Conservation (phyloP, 768 basidiomycete species). For the Gymnopilus junonius region DNA sequence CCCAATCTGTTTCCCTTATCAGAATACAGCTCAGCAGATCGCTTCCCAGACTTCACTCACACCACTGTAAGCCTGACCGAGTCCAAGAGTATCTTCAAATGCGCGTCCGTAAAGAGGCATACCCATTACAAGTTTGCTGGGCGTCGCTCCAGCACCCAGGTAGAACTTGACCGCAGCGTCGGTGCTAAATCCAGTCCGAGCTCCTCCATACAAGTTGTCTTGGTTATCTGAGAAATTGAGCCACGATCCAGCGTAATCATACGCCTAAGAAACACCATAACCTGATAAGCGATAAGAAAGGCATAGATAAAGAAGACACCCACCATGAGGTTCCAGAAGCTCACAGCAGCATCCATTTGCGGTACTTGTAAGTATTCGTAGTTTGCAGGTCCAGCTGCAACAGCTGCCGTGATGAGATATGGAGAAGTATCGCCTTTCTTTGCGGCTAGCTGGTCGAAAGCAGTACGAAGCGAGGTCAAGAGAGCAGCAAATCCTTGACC, state of each 20-base stretch:
- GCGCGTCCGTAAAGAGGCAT: conserved; percentile 81
- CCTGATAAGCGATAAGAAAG: background rate
- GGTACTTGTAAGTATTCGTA: conserved; percentile 60
- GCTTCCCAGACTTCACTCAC: conserved; percentile 37
- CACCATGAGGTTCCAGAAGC: conserved; percentile 87
- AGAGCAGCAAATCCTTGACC: conserved; percentile 73
- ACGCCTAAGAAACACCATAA: conserved; percentile 47
- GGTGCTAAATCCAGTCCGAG: conserved; percentile 65
- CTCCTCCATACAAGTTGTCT: conserved; percentile 73
- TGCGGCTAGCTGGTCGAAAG: conserved; percentile 59
- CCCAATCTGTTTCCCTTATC: conserved; percentile 51
- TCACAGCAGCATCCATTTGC: conserved; percentile 68
- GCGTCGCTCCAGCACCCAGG: conserved; percentile 59
- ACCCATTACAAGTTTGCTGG: conserved; percentile 72
- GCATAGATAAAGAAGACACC: background rate
- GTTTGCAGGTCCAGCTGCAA: conserved; percentile 63
- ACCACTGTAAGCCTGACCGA: conserved; percentile 71
- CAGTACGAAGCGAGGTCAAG: conserved; percentile 61
- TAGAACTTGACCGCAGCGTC: conserved; percentile 71
- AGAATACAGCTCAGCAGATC: background rate
- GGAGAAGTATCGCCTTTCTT: conserved; percentile 64
- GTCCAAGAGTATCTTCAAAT: conserved; percentile 70
- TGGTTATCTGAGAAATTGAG: conserved; percentile 55
- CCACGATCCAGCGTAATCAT: conserved; percentile 84
- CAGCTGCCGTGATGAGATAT: conserved; percentile 66